Base-by-base conservation (phyloP, 1,139 yeast species). In the Saccharomyces hybrid region DNA sequence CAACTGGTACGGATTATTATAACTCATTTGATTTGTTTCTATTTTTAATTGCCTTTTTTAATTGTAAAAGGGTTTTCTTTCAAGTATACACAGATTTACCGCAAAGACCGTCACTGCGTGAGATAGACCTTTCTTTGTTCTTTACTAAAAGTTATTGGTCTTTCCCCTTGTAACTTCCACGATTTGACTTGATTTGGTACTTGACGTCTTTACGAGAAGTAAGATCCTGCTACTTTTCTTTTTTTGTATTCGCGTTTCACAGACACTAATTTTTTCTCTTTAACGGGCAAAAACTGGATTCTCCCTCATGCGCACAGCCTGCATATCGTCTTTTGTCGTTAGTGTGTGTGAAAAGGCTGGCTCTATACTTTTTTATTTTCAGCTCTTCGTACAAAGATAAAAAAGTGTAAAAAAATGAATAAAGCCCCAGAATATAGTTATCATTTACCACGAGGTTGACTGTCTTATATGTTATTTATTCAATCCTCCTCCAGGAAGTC, bases 401-500 rank as follows among this genome's bases (percentile, higher is more conserved):
- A 16, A 31, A 16, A 38, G 20, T 23, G 25, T 23, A 23, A 23
- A 23, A 23, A 23, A 23, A 23, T 23, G 25, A 23, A 23, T 23
- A 23, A 23, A 23, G 25, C 25, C 25, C 25, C 25, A 23, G 25
- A 23, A 23, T 23, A 23, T 23, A 23, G 25, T 30, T 11, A n/a
- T 30, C 32, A 30, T n/a, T 30, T 30, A 30, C 11, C 32, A 38
- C 44, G 44, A 38, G 11, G 20, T 1, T 3, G 20, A 14, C 8
- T 5, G 28, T 26, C 28, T 26, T 26, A 26, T 5, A 14, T 34
- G 13, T 9, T 25, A 38, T 16, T 9, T 9, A 23, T 11, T 44
- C 16, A 26, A 31, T 54, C 70, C 52, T 52, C 59, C 59, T 54
- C 61, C 23, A 56, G 61, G 57, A 53, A 56, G 28, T 56, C 50